These are phyloP conservation scores for Pleomassaria siparia DNA, from an alignment of 2,329 filamentous ascomycete genomes.

Conservation along the genomic window DNA sequence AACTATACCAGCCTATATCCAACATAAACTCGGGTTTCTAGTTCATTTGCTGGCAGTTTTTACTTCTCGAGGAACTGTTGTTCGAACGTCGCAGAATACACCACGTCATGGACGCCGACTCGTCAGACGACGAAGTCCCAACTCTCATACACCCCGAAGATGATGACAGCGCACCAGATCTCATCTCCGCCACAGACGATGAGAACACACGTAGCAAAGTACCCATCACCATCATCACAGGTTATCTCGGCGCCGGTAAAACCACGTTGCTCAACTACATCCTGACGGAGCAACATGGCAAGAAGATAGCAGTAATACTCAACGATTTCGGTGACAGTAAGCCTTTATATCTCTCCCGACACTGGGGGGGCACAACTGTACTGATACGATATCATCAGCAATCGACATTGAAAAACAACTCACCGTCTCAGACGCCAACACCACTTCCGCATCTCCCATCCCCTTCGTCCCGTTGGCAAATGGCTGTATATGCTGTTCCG, in stretches of 20 bases:
- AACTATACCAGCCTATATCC: too few relatives aligned
- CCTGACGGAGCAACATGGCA: conserved; percentile 89
- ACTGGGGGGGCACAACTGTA: neutral
- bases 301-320: conserved; percentile 96
- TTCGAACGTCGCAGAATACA: neutral
- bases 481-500: conserved; percentile 95
- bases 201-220: conserved; percentile 67
- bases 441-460: conserved; percentile 29
- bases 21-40: too few relatives aligned
- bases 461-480: conserved; percentile 91
- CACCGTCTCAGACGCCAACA: conserved; percentile 66
- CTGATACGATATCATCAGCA: conserved; percentile 53
- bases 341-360: conserved; percentile 1
- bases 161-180: conserved; percentile 23
- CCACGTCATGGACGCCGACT: conserved; percentile 53
- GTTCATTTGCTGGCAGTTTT: too few relatives aligned
- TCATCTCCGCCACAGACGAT: conserved; percentile 44
- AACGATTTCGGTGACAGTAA: conserved; percentile 61
- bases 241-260: conserved; percentile 93
- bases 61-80: too few relatives aligned
- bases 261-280: conserved; percentile 97
- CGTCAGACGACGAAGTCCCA: conserved; percentile 49
- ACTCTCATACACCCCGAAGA: conserved; percentile 35
- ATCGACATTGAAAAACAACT: conserved; percentile 95
- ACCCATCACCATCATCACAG: conserved; percentile 83